Percentiles rank a stretch among this genome's conserved stretches.
phyloP scores from a whole-genome alignment of 306 rosid genomes.

The Lagenaria siceraria region DNA sequence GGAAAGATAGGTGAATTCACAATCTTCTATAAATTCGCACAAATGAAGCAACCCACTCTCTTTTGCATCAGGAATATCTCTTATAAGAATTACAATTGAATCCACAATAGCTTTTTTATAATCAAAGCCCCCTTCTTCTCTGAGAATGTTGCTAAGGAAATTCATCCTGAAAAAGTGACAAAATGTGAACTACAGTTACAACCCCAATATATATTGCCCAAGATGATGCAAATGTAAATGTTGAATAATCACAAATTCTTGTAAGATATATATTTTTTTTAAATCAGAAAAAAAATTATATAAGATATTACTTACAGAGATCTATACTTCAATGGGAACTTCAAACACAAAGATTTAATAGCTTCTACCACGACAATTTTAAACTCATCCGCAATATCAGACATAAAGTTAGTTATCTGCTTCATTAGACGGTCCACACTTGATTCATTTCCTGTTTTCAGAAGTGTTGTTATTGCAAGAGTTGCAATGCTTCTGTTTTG shows the following conservation, averaged over 20 bases:
- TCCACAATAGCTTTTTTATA: slow-evolving; percentile 97
- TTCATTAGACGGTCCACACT: slow-evolving; percentile 98
- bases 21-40: slow-evolving; percentile 95
- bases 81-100: slow-evolving; percentile 88
- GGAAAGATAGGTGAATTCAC: slow-evolving; percentile 95
- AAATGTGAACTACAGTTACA: background rate
- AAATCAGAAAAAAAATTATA: background rate
- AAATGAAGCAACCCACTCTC: slow-evolving; percentile 97
- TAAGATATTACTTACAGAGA: slow-evolving; percentile 59
- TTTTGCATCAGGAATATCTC: slow-evolving; percentile 95
- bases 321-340: slow-evolving; percentile 90
- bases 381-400: slow-evolving; percentile 97
- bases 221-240: background rate
- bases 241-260: background rate
- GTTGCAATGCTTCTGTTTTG: slow-evolving; percentile 98
- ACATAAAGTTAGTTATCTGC: slow-evolving; percentile 96
- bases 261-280: background rate
- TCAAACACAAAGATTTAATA: slow-evolving; percentile 85
- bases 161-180: slow-evolving; percentile 51
- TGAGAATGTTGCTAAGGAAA: slow-evolving; percentile 93
- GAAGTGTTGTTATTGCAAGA: slow-evolving; percentile 93
- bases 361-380: slow-evolving; percentile 98
- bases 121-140: slow-evolving; percentile 99
- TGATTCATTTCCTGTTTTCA: slow-evolving; percentile 96
- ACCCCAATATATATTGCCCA: background rate